A percentile compares a stretch with the other conserved stretches of the same genome.
These are phyloP conservation scores for Entamoeba moshkovskii DNA, from an alignment of 208 protist species.

Conservation along the genomic window DNA sequence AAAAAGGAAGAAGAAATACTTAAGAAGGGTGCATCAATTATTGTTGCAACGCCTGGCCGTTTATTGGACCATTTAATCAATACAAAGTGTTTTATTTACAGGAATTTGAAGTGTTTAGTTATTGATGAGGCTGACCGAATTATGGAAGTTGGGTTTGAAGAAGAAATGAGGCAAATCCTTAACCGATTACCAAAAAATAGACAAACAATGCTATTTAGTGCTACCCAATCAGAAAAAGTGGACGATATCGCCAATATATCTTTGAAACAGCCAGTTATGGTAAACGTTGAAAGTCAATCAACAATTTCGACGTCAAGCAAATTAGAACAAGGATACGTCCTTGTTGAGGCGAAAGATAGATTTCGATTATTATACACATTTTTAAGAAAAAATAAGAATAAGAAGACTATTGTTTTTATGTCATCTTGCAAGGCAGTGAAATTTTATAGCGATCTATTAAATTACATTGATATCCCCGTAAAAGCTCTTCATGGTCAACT, in stretches of 20 bases:
- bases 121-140: conserved; percentile 27
- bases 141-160: conserved; percentile 24
- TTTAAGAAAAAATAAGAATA: conserved; percentile 6
- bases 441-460: conserved; percentile 23
- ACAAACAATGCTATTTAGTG: conserved; percentile 25
- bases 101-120: conserved; percentile 20
- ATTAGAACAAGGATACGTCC: not conserved
- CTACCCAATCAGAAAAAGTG: conserved; percentile 19
- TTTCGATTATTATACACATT: conserved; percentile 4
- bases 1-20: conserved; percentile 17
- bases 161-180: conserved; percentile 18
- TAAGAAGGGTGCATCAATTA: not conserved
- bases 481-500: not conserved
- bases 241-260: conserved; percentile 4
- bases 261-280: not conserved
- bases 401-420: conserved; percentile 36
- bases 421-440: conserved; percentile 17
- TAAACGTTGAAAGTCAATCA: not conserved
- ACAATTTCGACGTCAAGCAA: not conserved
- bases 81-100: not conserved
- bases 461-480: conserved; percentile 11
- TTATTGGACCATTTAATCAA: conserved; percentile 32
- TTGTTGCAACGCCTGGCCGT: conserved; percentile 36
- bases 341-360: not conserved
- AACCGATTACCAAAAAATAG: conserved; percentile 12